Evolutionary conservation across 2,329 filamentous ascomycete species (phyloP), one percentile per base, ranked within the genome.

Genomic region (Chrysoporthe deuterocubensis): DNA sequence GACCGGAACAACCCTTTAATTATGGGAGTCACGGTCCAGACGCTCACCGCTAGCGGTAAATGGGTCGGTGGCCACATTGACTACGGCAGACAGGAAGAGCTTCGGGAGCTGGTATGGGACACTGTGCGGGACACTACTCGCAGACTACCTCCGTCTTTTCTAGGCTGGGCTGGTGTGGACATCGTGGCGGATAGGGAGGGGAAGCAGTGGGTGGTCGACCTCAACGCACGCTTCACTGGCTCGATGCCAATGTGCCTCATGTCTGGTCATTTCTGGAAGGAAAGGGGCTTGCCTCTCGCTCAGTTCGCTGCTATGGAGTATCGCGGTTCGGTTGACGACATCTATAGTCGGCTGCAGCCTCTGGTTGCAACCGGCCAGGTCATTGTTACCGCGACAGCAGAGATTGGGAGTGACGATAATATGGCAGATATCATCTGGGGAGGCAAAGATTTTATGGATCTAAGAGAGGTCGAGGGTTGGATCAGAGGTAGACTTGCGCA

Each of bases 371-470:
- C 58, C 7, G 72, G 72, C 6, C 64, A 67, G 46, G 64, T 69
- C 16, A 64, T 73, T 37, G 69, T 73, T 32, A 73, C 71, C 11
- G 72, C 72, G 14, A 73, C 72, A 14, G 71, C 71, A 5, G 65
- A 52, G 2, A 70, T 73, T 11, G 66, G 68, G 13, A 65, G 69
- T 13, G 70, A 62, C 11, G 46, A 63, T 40, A 70, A 72, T 37
- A 73, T 73, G 72, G 72, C 72, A 8, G 72, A 73, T 54, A 68
- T 73, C 11, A 58, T 73, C 11, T 73, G 72, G 72, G 72, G 72
- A 21, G 72, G 69, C 16, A 66, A 67, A 37, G 69, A 70, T 32
- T 48, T 62, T 18, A 52, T 59, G 2, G 64, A 73, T 50, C 40
- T 73, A 42, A 59, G 54, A 2, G 68, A 66, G 7, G 44, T 73